These are phyloP conservation scores for Fraxinus quadrangulata DNA, from an alignment of 257 asterid species.

Conservation along the genomic window DNA sequence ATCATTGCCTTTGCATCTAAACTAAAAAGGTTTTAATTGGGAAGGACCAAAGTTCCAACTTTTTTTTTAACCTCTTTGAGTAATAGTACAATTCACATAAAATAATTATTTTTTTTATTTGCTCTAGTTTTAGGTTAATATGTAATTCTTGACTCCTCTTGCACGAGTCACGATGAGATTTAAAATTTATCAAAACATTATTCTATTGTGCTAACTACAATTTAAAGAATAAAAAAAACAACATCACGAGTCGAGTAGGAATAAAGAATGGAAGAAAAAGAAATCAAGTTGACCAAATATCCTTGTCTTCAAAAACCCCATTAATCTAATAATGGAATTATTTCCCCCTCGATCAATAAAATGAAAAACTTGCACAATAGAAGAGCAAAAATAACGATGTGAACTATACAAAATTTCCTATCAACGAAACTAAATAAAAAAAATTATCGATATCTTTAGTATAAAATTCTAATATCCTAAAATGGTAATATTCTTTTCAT, in stretches of 20 bases:
- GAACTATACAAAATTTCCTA: not conserved
- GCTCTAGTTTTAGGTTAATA: no score
- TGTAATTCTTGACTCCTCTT: not conserved
- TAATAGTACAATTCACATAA: not conserved
- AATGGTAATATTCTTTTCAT: not conserved
- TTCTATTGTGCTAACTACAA: not conserved
- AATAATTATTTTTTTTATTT: no score
- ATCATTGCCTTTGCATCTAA: not conserved
- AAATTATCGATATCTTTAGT: not conserved
- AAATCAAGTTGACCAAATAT: no score
- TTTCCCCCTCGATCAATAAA: not conserved
- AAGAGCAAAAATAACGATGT: not conserved
- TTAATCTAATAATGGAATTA: no score
- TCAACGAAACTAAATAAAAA: not conserved
- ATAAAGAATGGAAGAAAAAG: no score
- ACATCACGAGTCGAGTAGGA: not conserved
- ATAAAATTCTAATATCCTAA: not conserved
- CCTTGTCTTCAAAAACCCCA: not conserved
- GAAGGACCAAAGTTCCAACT: not conserved
- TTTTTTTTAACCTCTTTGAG: not conserved
- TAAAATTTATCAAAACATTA: not conserved
- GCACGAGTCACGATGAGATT: not conserved
- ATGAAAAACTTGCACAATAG: not conserved
- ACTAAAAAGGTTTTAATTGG: not conserved
- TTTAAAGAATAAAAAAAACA: no score